These are phyloP conservation scores for Gossypium schwendimanii DNA, from an alignment of 441 rosid species.

Conservation along the genomic window DNA sequence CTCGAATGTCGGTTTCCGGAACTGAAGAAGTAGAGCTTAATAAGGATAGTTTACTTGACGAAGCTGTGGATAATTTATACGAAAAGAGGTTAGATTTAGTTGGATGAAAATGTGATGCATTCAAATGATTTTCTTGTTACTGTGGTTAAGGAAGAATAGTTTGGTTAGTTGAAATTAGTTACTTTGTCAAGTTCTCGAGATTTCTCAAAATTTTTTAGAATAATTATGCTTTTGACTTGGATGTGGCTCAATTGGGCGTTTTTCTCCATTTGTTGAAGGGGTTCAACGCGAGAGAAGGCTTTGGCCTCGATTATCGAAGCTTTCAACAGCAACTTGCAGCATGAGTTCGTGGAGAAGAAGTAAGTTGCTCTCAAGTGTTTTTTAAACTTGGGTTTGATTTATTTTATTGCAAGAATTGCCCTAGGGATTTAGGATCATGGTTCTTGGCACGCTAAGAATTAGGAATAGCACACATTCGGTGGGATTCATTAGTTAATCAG, in stretches of 20 bases:
- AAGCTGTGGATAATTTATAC: slow-evolving; percentile 72
- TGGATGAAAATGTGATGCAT: not conserved
- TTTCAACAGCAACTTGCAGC: slow-evolving; percentile 59
- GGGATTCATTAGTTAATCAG: not conserved
- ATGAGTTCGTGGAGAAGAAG: slow-evolving; percentile 75
- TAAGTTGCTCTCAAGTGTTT: slow-evolving; percentile 21
- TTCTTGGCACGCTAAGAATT: not conserved
- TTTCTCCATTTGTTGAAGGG: slow-evolving; percentile 34
- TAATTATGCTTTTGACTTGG: not conserved
- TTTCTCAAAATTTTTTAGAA: not conserved
- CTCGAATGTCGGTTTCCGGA: slow-evolving; percentile 35
- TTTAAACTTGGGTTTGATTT: not conserved
- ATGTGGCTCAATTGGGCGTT: slow-evolving; percentile 5
- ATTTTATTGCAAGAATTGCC: not conserved
- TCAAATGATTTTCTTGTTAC: not conserved
- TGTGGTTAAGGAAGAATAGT: not conserved
- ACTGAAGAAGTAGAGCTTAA: slow-evolving; percentile 57
- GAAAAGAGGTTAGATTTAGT: slow-evolving; percentile 56
- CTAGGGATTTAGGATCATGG: not conserved
- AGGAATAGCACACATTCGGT: not conserved
- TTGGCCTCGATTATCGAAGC: slow-evolving; percentile 57
- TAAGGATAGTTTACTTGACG: slow-evolving; percentile 59
- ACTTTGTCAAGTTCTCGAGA: not conserved
- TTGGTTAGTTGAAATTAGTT: not conserved
- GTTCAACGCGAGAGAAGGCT: slow-evolving; percentile 84